phyloP scores from a whole-genome alignment of 495 filamentous ascomycete genomes.

The Penicilliopsis zonata region DNA sequence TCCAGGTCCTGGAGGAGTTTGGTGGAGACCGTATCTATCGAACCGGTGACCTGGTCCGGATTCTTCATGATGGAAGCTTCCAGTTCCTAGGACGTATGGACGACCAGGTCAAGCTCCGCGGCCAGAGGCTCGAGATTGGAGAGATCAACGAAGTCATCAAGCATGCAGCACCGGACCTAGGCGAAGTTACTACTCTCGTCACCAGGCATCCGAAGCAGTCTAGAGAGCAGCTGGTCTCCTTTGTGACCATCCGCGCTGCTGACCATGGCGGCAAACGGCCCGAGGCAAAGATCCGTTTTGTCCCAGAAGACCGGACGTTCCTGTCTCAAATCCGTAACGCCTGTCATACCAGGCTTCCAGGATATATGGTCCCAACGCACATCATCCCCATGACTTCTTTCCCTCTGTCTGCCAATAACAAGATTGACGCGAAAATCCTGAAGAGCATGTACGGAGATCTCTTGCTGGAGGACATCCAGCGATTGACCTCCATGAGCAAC shows the following conservation, averaged over 20 bases:
- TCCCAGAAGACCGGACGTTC: slow-evolving; percentile 6
- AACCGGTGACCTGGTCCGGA: slow-evolving; percentile 37
- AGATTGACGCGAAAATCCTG: slow-evolving; percentile 54
- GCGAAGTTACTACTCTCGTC: slow-evolving; percentile 55
- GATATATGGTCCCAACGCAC: slow-evolving; percentile 70
- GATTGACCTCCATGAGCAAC: slow-evolving; percentile 25
- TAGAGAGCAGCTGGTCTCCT: slow-evolving; percentile 59
- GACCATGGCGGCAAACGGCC: slow-evolving; percentile 9
- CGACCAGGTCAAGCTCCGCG: slow-evolving; percentile 21
- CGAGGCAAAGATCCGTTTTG: slow-evolving; percentile 1
- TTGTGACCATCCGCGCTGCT: slow-evolving; percentile 34
- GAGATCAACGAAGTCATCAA: slow-evolving; percentile 17
- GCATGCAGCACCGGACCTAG: slow-evolving; percentile 13
- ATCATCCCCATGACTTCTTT: slow-evolving; percentile 50
- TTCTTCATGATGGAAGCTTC: slow-evolving; percentile 24
- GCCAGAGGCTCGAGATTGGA: slow-evolving; percentile 19
- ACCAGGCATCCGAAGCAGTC: slow-evolving; percentile 48
- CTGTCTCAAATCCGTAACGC: slow-evolving; percentile 28
- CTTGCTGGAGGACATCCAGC: slow-evolving; percentile 41
- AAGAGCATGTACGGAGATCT: slow-evolving; percentile 44
- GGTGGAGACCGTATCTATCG: slow-evolving; percentile 25
- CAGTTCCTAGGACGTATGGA: slow-evolving; percentile 22
- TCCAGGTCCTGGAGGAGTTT: slow-evolving; percentile 11
- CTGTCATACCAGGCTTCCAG: slow-evolving; percentile 48
- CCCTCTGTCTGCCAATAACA: slow-evolving; percentile 64